Base-by-base conservation (phyloP, 352 stramenopile species). In the Phytophthora kernoviae region DNA sequence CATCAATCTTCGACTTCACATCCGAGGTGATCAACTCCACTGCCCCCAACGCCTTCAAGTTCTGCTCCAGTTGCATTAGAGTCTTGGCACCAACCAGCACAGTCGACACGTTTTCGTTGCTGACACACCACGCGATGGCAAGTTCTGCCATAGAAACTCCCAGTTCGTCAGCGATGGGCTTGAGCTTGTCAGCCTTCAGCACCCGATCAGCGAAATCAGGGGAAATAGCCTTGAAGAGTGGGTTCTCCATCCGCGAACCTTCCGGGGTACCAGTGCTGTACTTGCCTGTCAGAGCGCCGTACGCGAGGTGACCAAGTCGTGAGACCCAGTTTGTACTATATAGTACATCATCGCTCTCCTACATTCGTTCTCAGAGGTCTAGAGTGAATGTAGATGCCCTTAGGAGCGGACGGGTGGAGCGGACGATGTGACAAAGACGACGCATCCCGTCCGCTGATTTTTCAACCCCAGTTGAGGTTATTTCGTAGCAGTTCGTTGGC, bases 101-200 rank as follows among this genome's bases (percentile, higher is more conserved):
- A 4, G 33, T 40, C 33, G 33, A 40, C 33, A 5, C 33, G 33
- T 40, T 40, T 17, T 40, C 33, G 33, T 40, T 30, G 6, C 24
- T 30, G 24, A 30, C 6, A 30, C 24, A 30, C 24, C 24, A 30
- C 24, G 24, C 81, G 33, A 90, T 46, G 0, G 81, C 73, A 20
- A 91, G 65, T 26, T 74, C 73, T 1, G 62, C 54, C 15, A 82
- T 43, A 11, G 58, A 69, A 42, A 78, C 79, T 1, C 61, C 70
- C 7, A 89, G 42, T 45, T 82, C 43, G 6, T 73, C 59, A 4
- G 74, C 72, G 21, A 82, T 54, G 14, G 64, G 48, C 39, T 79
- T 65, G 1, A 79, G 53, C 47, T 70, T 54, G 52, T 77, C 52
- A 24, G 61, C 49, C 40, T 75, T 77, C 34, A 49, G 45, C 4